Evolutionary conservation across 371 early-diverging fungal species (phyloP).

Genomic region (Phascolomyces articulosus): DNA sequence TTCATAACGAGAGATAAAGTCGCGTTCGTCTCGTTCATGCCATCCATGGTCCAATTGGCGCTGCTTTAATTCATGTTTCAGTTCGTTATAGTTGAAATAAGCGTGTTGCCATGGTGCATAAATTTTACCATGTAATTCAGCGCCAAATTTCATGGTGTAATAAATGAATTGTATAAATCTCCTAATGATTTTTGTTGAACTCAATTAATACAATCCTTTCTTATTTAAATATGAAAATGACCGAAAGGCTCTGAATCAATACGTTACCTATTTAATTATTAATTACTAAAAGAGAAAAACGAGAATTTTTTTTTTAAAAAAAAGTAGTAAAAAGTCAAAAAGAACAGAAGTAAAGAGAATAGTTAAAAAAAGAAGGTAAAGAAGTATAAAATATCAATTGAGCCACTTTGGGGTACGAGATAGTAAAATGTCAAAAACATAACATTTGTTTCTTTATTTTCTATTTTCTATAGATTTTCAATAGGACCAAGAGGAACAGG

Average conservation of each 20-base stretch:
- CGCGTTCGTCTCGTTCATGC: conserved; percentile 69
- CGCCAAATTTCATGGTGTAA: conserved; percentile 53
- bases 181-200: not conserved
- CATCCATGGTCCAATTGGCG: conserved; percentile 46
- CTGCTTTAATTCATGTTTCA: conserved; percentile 39
- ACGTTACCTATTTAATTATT: too few species aligned
- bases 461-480: conserved; percentile 1
- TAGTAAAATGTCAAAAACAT: not conserved
- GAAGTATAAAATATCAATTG: not conserved
- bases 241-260: too few species aligned
- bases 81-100: conserved; percentile 42
- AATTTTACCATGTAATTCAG: conserved; percentile 34
- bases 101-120: conserved; percentile 44
- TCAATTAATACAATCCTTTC: too few species aligned
- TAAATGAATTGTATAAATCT: not conserved
- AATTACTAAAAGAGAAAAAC: too few species aligned
- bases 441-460: not conserved
- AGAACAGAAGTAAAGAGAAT: too few species aligned
- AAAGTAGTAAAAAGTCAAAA: too few species aligned
- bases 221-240: too few species aligned
- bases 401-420: not conserved
- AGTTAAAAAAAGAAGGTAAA: too few species aligned
- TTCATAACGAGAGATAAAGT: conserved; percentile 72
- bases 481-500: conserved; percentile 7
- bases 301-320: too few species aligned